Percentiles rank a stretch among this genome's conserved stretches.
phyloP scores from a whole-genome alignment of 78 protist genomes.

The Dictyostelium brefeldianum region DNA sequence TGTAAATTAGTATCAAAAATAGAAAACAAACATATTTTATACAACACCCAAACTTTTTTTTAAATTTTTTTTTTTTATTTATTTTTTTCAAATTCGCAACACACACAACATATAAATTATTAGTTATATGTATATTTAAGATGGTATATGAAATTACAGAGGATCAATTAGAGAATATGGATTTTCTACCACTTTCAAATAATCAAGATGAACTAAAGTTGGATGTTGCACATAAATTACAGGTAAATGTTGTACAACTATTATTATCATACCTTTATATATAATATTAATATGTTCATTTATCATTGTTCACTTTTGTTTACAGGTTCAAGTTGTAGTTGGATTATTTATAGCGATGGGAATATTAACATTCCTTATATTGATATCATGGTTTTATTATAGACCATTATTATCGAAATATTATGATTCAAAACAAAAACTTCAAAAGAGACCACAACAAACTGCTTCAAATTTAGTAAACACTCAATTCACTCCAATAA shows the following conservation, averaged over 20 bases:
- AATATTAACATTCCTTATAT: neutral
- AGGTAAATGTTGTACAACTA: neutral
- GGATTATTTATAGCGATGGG: constrained; percentile 9
- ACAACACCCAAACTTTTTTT: too few relatives aligned
- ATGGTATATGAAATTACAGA: neutral
- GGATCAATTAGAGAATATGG: neutral
- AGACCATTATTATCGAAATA: neutral
- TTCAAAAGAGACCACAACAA: neutral
- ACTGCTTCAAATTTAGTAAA: neutral
- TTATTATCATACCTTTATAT: too few relatives aligned
- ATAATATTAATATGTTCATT: neutral
- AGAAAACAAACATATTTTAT: too few relatives aligned
- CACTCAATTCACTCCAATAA: neutral
- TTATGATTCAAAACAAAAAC: constrained; percentile 12
- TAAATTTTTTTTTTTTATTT: too few relatives aligned
- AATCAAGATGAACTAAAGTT: neutral
- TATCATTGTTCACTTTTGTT: neutral
- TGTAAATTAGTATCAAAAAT: too few relatives aligned
- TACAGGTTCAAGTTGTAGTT: constrained; percentile 1
- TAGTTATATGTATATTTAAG: too few relatives aligned
- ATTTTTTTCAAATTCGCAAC: too few relatives aligned
- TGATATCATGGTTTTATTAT: neutral
- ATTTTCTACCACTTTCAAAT: neutral
- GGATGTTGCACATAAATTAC: neutral
- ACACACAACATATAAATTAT: too few relatives aligned